Base-by-base conservation (phyloP, 2,329 filamentous ascomycete species). In the Zymoseptoria passerinii region DNA sequence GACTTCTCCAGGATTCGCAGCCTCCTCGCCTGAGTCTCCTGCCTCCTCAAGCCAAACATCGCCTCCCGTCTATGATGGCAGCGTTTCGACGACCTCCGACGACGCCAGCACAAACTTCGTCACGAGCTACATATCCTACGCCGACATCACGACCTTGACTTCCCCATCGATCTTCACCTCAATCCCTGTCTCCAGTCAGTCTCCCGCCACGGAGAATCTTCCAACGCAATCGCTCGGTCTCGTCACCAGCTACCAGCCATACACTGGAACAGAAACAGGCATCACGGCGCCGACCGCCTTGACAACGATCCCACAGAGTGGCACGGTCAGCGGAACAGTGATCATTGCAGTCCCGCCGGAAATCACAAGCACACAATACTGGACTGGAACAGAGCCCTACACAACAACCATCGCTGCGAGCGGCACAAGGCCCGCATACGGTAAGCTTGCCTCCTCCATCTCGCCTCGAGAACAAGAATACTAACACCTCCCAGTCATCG, bases 221-320 rank as follows among this genome's bases (percentile, higher is more conserved):
- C 35, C 35, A 7, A 16, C 35, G 3, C 35, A 10, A 1, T 44
- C 35, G 13, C 13, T 44, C 35, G 35, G 35, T 4, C 35, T 44
- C 35, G 35, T 44, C 35, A 59, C 57, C 4, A 55, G 53, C 13
- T 59, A 52, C 19, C 50, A 50, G 9, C 48, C 48, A 2, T 59
- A 53, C 18, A n/a, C 35, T 1, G 53, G 29, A 5, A 59, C 57
- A 19, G 55, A 53, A 4, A 56, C 53, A 1, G 35, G 35, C 35
- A 44, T 44, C 35, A 44, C 35, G 2, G 35, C 35, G 9, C 35
- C 35, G 2, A 44, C 35, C 6, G 35, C 35, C 13, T 28, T 59
- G 28, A 59, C 53, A 8, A 50, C 35, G 6, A 55, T 59, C 10
- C 53, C 57, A 4, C 49, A 52, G 29, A 54, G 50, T 28, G 57